Percentiles rank a stretch among this genome's conserved stretches.
Conservation (phyloP, 1,139 yeast genomes). For the Sugiyamaella sp. region DNA sequence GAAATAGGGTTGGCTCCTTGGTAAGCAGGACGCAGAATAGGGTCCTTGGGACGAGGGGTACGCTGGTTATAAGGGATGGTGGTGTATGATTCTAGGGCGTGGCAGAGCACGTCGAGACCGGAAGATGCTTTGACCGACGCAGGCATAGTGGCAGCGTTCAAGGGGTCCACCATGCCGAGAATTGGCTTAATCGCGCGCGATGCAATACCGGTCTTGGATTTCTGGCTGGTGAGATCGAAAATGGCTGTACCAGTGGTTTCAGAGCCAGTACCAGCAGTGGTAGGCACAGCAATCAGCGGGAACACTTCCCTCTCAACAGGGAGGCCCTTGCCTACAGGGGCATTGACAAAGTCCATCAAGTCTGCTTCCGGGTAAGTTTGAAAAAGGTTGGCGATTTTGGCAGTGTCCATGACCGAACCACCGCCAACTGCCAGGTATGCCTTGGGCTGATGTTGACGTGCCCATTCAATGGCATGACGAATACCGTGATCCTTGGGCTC, state of each 20-base stretch:
- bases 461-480: slow-evolving; percentile 46
- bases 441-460: slow-evolving; percentile 42
- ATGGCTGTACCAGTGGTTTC: slow-evolving; percentile 51
- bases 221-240: slow-evolving; percentile 42
- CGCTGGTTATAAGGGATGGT: slow-evolving; percentile 48
- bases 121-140: slow-evolving; percentile 48
- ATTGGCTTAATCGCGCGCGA: slow-evolving; percentile 46
- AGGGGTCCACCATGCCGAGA: slow-evolving; percentile 48
- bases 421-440: slow-evolving; percentile 49
- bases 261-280: slow-evolving; percentile 52
- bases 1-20: slow-evolving; percentile 50
- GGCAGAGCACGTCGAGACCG: slow-evolving; percentile 51
- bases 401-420: slow-evolving; percentile 48
- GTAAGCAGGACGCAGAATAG: slow-evolving; percentile 47
- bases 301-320: slow-evolving; percentile 42
- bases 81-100: slow-evolving; percentile 49
- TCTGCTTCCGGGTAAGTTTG: slow-evolving; percentile 46
- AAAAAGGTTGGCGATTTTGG: slow-evolving; percentile 47
- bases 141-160: slow-evolving; percentile 48
- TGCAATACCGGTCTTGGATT: slow-evolving; percentile 48
- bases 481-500: slow-evolving; percentile 48
- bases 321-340: slow-evolving; percentile 47
- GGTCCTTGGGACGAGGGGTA: slow-evolving; percentile 45
- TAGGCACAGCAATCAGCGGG: slow-evolving; percentile 50
- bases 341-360: slow-evolving; percentile 47